phyloP scores from a whole-genome alignment of 2,329 filamentous ascomycete species.

The Arthrobotrys conoides region DNA sequence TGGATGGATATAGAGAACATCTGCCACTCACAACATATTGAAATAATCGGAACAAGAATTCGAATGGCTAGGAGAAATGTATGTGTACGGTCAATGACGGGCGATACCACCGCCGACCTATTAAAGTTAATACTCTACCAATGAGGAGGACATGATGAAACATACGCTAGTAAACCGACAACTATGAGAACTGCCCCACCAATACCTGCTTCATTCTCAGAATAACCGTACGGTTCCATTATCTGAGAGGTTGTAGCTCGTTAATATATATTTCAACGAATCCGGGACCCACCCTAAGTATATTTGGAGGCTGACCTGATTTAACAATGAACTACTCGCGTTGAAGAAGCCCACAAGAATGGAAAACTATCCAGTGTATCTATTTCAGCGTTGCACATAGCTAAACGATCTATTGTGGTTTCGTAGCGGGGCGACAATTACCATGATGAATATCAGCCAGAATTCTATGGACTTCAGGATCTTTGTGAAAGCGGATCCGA shows the following conservation, averaged over 20 bases:
- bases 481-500: constrained; percentile 25
- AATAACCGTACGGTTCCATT: constrained; percentile 86
- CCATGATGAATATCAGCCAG: constrained; percentile 55
- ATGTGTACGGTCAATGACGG: constrained; percentile 88
- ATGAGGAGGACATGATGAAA: neutral
- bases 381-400: neutral
- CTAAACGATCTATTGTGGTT: neutral
- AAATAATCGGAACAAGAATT: constrained; percentile 80
- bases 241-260: constrained; percentile 69
- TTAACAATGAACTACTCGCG: constrained; percentile 86
- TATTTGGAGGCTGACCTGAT: constrained; percentile 72
- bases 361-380: constrained; percentile 75
- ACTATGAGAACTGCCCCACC: constrained; percentile 90
- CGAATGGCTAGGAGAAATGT: constrained; percentile 81
- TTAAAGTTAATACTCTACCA: neutral
- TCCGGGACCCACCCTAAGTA: neutral
- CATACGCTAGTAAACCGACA: constrained; percentile 79
- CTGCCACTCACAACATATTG: constrained; percentile 70
- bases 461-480: constrained; percentile 43
- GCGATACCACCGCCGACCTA: constrained; percentile 79
- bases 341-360: constrained; percentile 96
- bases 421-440: neutral
- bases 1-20: neutral
- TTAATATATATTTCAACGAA: neutral
- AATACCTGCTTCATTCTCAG: constrained; percentile 86